A percentile compares a stretch with the other conserved stretches of the same genome.
Conservation (phyloP, 768 basidiomycete genomes). For the Russula abietina region DNA sequence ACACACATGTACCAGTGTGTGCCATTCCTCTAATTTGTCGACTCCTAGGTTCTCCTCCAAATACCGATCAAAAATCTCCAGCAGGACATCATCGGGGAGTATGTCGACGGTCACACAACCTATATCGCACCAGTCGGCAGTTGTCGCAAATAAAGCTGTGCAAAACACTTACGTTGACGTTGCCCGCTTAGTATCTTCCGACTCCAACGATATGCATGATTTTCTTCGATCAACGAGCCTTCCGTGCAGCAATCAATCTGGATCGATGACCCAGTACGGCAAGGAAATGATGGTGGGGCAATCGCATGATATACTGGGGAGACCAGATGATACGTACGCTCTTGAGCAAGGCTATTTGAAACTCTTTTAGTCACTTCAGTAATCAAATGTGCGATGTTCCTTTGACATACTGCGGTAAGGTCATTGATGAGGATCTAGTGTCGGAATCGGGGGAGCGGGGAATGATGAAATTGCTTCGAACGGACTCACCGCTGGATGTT, state of each 20-base stretch:
- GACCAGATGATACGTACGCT: background rate
- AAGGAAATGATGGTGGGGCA: background rate
- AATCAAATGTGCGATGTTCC: background rate
- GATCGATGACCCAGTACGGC: background rate
- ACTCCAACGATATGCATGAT: background rate
- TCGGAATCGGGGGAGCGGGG: background rate
- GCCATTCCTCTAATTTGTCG: background rate
- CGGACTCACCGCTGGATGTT: too few species aligned
- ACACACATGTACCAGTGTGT: background rate
- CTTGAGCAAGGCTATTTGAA: background rate
- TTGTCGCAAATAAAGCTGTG: background rate
- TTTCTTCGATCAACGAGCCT: background rate
- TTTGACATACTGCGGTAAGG: background rate
- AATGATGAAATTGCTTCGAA: background rate
- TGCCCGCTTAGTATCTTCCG: background rate
- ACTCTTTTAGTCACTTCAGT: background rate
- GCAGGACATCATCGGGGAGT: background rate
- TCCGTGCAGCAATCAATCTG: background rate
- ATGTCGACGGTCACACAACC: background rate
- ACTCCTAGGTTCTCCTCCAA: too few species aligned
- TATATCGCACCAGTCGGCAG: background rate
- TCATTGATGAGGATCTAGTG: background rate
- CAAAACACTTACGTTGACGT: background rate
- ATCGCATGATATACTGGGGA: background rate
- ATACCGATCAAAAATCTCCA: background rate